Conservation (phyloP, 257 asterid genomes). For the Salvia miltiorrhiza region DNA sequence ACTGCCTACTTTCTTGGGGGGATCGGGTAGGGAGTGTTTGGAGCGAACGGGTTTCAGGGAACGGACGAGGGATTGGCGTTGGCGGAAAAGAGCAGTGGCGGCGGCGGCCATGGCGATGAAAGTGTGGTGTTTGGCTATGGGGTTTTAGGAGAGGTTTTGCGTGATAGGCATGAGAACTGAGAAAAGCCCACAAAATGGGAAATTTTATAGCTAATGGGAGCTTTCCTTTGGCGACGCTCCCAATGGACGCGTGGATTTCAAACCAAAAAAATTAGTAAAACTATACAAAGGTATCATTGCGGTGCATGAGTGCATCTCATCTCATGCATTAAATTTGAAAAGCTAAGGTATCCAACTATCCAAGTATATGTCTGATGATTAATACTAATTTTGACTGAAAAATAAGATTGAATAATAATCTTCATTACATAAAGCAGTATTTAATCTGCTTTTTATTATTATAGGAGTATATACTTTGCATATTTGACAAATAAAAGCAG, state of each 20-base stretch:
- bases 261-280: too few species aligned
- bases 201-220: neutral
- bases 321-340: too few species aligned
- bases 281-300: too few species aligned
- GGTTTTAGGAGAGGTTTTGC: slow-evolving; percentile 25
- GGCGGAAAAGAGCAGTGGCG: slow-evolving; percentile 14
- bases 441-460: too few species aligned
- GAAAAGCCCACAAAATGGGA: neutral
- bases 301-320: too few species aligned
- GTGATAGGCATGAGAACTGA: neutral
- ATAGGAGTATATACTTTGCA: too few species aligned
- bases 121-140: neutral
- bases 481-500: too few species aligned
- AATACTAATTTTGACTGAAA: too few species aligned
- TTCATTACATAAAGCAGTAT: too few species aligned
- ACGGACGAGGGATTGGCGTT: slow-evolving; percentile 12
- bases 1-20: slow-evolving; percentile 11
- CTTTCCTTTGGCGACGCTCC: neutral
- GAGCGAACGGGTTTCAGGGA: neutral
- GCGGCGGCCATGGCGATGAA: slow-evolving; percentile 29
- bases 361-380: too few species aligned
- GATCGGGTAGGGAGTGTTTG: slow-evolving; percentile 28
- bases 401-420: too few species aligned
- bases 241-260: neutral
- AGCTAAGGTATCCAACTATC: too few species aligned